Percentiles rank a stretch among this genome's conserved stretches.
Evolutionary conservation across 805 yeast genomes (phyloP).

Genomic region (Pichia scutulata): DNA sequence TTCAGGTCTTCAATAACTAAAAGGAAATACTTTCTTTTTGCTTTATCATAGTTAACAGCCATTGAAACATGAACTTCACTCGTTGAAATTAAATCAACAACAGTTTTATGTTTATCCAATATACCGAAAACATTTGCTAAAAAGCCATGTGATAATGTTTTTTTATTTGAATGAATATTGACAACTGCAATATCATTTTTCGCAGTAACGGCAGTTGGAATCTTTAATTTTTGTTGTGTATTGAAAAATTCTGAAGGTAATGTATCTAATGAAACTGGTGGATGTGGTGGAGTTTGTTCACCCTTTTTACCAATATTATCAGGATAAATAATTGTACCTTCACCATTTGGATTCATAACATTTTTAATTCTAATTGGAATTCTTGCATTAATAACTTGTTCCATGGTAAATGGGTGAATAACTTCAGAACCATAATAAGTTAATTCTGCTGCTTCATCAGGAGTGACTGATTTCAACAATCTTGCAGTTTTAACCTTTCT

Average conservation of each 20-base stretch:
- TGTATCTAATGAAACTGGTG: conserved; percentile 68
- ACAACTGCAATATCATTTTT: conserved; percentile 87
- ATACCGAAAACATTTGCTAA: conserved; percentile 84
- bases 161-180: conserved; percentile 89
- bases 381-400: conserved; percentile 91
- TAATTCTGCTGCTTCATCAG: conserved; percentile 97
- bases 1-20: conserved; percentile 73
- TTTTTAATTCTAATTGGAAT: conserved; percentile 96
- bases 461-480: conserved; percentile 79
- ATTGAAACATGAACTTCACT: conserved; percentile 97
- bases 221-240: conserved; percentile 41
- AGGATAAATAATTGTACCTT: conserved; percentile 91
- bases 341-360: conserved; percentile 88
- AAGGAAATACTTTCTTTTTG: conserved; percentile 44
- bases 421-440: conserved; percentile 98
- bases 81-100: conserved; percentile 92
- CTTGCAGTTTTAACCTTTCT: conserved; percentile 89
- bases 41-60: conserved; percentile 84
- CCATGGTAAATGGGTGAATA: conserved; percentile 98
- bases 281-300: conserved; percentile 89
- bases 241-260: conserved; percentile 32
- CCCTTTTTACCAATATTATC: conserved; percentile 81
- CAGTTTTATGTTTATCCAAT: conserved; percentile 74
- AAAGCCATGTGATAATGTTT: conserved; percentile 90
- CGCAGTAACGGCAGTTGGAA: conserved; percentile 94